phyloP scores from a whole-genome alignment of 768 basidiomycete species.

The Xanthoconium purpureum region DNA sequence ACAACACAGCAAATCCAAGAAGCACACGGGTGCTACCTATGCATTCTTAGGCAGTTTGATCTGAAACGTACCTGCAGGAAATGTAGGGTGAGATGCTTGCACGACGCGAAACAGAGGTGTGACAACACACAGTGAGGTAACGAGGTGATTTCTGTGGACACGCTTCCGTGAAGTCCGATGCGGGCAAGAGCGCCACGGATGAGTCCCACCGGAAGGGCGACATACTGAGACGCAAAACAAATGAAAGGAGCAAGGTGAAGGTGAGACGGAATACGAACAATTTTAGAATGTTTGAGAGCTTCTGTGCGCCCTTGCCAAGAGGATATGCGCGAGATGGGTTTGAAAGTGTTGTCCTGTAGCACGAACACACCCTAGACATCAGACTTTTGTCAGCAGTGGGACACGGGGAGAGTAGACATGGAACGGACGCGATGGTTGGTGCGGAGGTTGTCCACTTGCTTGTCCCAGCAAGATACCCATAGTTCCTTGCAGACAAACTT shows the following conservation, averaged over 20 bases:
- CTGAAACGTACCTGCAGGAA: conserved; percentile 69
- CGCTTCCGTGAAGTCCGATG: conserved; percentile 71
- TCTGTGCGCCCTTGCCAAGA: conserved; percentile 77
- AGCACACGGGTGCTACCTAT: background rate
- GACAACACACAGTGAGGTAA: conserved; percentile 77
- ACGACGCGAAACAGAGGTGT: background rate
- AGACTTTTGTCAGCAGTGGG: background rate
- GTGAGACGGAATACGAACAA: conserved; percentile 45
- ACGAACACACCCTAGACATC: conserved; percentile 67
- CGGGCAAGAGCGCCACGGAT: conserved; percentile 79
- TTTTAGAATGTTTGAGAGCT: conserved; percentile 63
- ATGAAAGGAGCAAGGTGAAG: background rate
- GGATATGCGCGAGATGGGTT: conserved; percentile 76
- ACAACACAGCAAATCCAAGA: too few relatives aligned
- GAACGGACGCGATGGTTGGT: conserved; percentile 84
- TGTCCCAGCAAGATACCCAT: conserved; percentile 83
- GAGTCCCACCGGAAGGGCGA: conserved; percentile 78
- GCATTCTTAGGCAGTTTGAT: conserved; percentile 70
- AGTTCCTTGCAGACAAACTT: conserved; percentile 97
- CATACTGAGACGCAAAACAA: conserved; percentile 44
- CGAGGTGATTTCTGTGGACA: conserved; percentile 60
- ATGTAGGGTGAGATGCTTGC: background rate
- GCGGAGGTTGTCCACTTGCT: conserved; percentile 83
- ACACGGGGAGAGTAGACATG: background rate
- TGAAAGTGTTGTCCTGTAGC: conserved; percentile 88